Evolutionary conservation across 306 rosid species (phyloP), one percentile per base, ranked within the genome.

Genomic region (Prosopis cineraria): DNA sequence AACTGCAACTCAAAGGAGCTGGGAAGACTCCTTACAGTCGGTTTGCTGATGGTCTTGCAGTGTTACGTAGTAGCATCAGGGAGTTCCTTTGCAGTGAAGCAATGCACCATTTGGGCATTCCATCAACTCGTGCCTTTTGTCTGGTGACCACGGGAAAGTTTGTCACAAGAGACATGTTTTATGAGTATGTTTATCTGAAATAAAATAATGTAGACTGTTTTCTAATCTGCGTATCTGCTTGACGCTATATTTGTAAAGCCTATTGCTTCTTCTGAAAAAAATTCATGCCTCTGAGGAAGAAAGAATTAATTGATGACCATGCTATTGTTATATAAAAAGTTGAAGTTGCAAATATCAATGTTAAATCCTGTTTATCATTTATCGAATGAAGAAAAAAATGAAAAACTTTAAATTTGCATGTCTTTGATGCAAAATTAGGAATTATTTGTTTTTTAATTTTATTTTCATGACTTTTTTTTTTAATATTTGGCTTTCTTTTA

Each of bases 81-180:
- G 99, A 96, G 80, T 96, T 96, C 84, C 98, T 96, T 79, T 96
- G 99, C 83, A 96, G 98, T 79, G 99, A 96, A 87, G 97, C 99
- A 70, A 90, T 93, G 92, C 94, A 93, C 82, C 91, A 91, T 87
- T 93, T 96, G 29, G 97, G 97, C 60, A 93, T 96, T 70, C 99
- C 98, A 50, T 90, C 99, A 27, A 93, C 97, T n/a, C 98, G 98
- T 37, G 97, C 94, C 30, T 94, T 96, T 30, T 93, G 94, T 85
- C 94, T 96, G 60, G 90, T 88, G 75, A 90, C 96, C 20, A 96
- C 99, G 0, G 99, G 99, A 76, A 91, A 91, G 76, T 62, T 78
- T 78, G 99, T 96, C 76, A 82, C 91, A 12, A 88, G 99, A 27
- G 99, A 96, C 81, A 93, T 96, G 96, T 96, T 96, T 73, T 96